Base-by-base conservation (phyloP, 495 filamentous ascomycete species). In the Xylaria intraflava region DNA sequence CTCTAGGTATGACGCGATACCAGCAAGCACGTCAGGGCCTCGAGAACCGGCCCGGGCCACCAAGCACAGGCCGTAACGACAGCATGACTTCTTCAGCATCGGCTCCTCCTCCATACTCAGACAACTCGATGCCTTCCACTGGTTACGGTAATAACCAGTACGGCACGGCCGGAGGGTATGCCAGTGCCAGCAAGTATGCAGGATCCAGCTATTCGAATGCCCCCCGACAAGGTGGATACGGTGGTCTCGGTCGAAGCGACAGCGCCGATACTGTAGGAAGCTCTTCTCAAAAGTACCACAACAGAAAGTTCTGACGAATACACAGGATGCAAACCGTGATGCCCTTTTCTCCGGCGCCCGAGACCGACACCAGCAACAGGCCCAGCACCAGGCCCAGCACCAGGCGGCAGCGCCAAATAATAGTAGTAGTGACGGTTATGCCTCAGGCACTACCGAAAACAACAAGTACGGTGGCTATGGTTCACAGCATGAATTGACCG, bases 401-500 rank as follows among this genome's bases (percentile, higher is more conserved):
- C 61, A 66, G 46, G 47, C 61, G 39, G 8, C 44, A 3, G 4
- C 43, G 14, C 5, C 44, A 22, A 12, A 26, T 17, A 46, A 41
- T 14, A 47, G 41, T 19, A 47, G 36, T 33, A 16, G 26, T 9
- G 43, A 33, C 33, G 64, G 27, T 14, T 60, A 64, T 36, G 70
- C 65, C 9, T 56, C 68, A 10, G 61, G 64, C 48, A 66, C 59
- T 30, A 26, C 44, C 40, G 26, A 45, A 19, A 31, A 33, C 14
- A 45, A 67, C 35, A 77, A 78, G 6, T 77, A 76, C 55, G 81
- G 77, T 55, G 80, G 74, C 52, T 87, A 89, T 60, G 81, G 78
- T 17, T 78, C 83, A 35, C 78, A 86, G 53, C 75, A 83, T 29
- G 78, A 92, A 58, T 72, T 95, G 45, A 95, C 88, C 0, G 86